Percentiles rank a stretch among this genome's conserved stretches.
phyloP scores from a whole-genome alignment of 495 filamentous ascomycete species.

The Patellaria atrata region DNA sequence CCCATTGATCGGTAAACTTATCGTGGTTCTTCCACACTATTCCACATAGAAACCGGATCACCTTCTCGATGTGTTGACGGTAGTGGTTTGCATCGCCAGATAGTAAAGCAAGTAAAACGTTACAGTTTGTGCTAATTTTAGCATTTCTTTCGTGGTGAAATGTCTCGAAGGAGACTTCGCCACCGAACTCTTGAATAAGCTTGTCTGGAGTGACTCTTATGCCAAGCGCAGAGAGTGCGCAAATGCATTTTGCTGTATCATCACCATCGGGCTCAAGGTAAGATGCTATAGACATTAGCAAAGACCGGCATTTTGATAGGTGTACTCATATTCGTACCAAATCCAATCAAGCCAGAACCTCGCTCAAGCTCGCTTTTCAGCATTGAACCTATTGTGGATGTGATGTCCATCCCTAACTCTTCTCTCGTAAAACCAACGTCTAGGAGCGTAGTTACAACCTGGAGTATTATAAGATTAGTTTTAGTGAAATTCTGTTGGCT shows the following conservation, averaged over 20 bases:
- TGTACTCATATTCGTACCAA: not conserved
- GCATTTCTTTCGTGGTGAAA: conserved; percentile 3
- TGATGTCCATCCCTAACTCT: too few species aligned
- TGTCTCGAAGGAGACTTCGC: not conserved
- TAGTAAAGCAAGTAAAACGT: conserved; percentile 3
- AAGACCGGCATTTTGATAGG: not conserved
- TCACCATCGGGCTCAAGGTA: conserved; percentile 33
- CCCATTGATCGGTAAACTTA: too few species aligned
- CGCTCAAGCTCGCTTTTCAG: conserved; percentile 4
- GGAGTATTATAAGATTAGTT: not conserved
- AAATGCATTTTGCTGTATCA: conserved; percentile 30
- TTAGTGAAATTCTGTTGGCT: not conserved
- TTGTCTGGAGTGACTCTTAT: too few species aligned
- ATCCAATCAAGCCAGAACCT: not conserved
- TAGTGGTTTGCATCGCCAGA: too few species aligned
- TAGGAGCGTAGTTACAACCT: conserved; percentile 9
- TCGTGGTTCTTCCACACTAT: too few species aligned
- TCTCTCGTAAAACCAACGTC: conserved; percentile 16
- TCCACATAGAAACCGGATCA: too few species aligned
- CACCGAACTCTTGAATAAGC: not conserved
- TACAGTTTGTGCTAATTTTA: conserved; percentile 10
- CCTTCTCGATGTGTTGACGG: too few species aligned
- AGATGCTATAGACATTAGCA: conserved; percentile 11
- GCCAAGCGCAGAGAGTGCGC: not conserved
- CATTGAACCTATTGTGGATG: too few species aligned